phyloP scores from a whole-genome alignment of 2,329 filamentous ascomycete species.

The Diatrype stigma region DNA sequence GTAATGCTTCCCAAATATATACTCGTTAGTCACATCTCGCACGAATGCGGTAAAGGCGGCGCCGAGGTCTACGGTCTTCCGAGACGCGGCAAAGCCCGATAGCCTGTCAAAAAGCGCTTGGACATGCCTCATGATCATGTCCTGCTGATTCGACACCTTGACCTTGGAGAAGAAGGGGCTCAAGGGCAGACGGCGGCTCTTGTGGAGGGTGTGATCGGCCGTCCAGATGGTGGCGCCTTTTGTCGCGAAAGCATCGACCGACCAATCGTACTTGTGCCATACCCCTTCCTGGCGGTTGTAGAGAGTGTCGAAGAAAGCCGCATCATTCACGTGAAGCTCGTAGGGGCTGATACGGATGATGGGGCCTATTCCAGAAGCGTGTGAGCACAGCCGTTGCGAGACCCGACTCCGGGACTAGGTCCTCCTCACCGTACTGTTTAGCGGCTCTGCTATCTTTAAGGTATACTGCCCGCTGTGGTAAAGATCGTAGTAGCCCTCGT shows the following conservation, averaged over 20 bases:
- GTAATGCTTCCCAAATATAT: conserved; percentile 11
- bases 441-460: conserved; percentile 18
- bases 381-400: not conserved
- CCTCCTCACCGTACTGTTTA: conserved; percentile 18
- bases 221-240: conserved; percentile 10
- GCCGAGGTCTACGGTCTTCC: conserved; percentile 9
- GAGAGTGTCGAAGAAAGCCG: conserved; percentile 9
- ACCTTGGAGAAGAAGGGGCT: conserved; percentile 18
- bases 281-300: conserved; percentile 12
- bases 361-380: conserved; percentile 4
- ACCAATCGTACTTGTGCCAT: conserved; percentile 13
- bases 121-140: conserved; percentile 7
- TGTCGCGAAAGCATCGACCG: conserved; percentile 7
- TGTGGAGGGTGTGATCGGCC: conserved; percentile 12
- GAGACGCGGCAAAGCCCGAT: conserved; percentile 2
- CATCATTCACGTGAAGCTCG: conserved; percentile 15
- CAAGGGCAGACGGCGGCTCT: conserved; percentile 13
- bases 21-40: conserved; percentile 10
- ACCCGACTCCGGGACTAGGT: not conserved
- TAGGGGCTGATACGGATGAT: conserved; percentile 14
- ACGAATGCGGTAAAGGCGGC: conserved; percentile 9
- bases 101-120: conserved; percentile 6
- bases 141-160: conserved; percentile 10
- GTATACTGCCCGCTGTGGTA: conserved; percentile 17
- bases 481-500: conserved; percentile 23